Evolutionary conservation across 306 rosid species (phyloP).

Genomic region (Castanopsis chinensis): DNA sequence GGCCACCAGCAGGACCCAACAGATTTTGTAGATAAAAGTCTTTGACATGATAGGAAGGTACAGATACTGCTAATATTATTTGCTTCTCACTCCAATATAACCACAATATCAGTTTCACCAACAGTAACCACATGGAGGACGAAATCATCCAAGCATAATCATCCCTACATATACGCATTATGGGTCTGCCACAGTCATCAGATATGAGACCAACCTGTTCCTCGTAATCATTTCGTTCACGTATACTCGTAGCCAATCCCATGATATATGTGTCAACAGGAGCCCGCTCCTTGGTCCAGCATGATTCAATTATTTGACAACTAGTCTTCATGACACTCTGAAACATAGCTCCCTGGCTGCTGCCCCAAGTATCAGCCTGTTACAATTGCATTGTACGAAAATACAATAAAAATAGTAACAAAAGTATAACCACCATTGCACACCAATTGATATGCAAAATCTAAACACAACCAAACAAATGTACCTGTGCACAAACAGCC

Average conservation of each 20-base stretch:
- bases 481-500: conserved; percentile 90
- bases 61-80: not conserved
- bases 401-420: conserved; percentile 5
- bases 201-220: conserved; percentile 65
- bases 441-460: conserved; percentile 6
- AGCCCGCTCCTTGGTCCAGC: conserved; percentile 95
- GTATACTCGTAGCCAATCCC: conserved; percentile 96
- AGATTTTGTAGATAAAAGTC: not conserved
- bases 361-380: conserved; percentile 90
- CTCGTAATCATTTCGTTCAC: conserved; percentile 85
- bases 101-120: not conserved
- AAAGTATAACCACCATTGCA: conserved; percentile 12
- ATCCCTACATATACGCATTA: conserved; percentile 10
- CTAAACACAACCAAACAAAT: conserved; percentile 14
- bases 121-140: not conserved
- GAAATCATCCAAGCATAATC: not conserved
- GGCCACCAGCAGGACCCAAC: too few relatives aligned
- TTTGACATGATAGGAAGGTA: not conserved
- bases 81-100: not conserved
- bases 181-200: conserved; percentile 1
- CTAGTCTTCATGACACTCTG: conserved; percentile 85
- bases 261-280: conserved; percentile 94
- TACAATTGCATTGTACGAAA: conserved; percentile 21
- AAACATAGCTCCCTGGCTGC: conserved; percentile 82
- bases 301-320: conserved; percentile 82